Base-by-base conservation (phyloP, 2,329 filamentous ascomycete genomes). In the Macroventuria anomochaeta region DNA sequence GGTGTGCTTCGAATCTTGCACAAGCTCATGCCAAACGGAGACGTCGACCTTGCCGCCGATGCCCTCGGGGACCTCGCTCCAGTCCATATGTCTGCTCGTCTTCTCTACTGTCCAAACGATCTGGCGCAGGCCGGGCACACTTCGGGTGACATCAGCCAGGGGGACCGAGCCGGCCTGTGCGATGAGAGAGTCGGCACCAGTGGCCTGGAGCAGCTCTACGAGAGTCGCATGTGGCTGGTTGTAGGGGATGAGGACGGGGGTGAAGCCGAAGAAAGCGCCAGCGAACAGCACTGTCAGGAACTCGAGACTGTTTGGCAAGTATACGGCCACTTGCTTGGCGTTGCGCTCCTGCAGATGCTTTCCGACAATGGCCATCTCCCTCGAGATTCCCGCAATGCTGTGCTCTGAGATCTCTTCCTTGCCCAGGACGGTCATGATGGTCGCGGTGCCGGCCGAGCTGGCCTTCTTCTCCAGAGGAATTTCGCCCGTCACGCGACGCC, bases 51-150 rank as follows among this genome's bases (percentile, higher is more conserved):
- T 86, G 52, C 88, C 85, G 13, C 88, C 88, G 51, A 88, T 87
- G 44, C 89, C 88, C 68, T 88, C 84, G 10, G 93, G 92, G 2
- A 93, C 85, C 70, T 93, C 90, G 64, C 91, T 93, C 93, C 93
- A 99, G 75, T 96, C 93, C 83, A 99, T 89, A 71, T 97, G 93
- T 64, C 86, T 85, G 78, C 88, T 97, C 34, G 91, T 91, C 68
- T 91, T 85, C 66, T 97, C 93, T 5, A 96, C 91, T 11, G 97
- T 93, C 91, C 93, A 97, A 64, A 97, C 84, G 26, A 96, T 82
- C 63, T 92, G 86, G 57, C 73, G 87, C 38, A 99, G 81, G 31
- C 83, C 82, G 5, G 87, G 82, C 66, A 90, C 91, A 46, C 80
- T 82, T 65, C 87, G 85, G 46, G 86, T 83, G 11, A 96, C 83